Base-by-base conservation (phyloP, 352 stramenopile species). In the Sclerospora graminicola region DNA sequence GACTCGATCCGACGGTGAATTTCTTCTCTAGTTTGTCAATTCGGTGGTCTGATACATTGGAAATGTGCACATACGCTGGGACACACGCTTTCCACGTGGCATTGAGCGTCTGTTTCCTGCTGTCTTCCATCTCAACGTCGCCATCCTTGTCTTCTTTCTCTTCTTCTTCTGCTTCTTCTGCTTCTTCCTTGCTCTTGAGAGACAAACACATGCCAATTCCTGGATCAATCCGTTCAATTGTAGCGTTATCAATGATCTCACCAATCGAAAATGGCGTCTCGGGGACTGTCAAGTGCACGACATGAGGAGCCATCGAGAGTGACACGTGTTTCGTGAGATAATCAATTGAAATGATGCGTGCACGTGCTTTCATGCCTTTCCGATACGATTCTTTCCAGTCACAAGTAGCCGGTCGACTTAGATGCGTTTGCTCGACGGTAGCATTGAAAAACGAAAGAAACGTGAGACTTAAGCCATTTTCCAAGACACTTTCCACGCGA, bases 1-100 rank as follows among this genome's bases (percentile, higher is more conserved):
- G 35, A 37, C 45, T 61, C 9, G 76, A 48, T 8, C 70, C 80
- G 5, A 92, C 61, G 2, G 51, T 58, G 34, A 85, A 93, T 31
- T 84, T 81, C 58, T 94, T 94, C 48, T 94, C 82, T 9, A 95
- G 69, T 48, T 94, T 93, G 31, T 94, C 82, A 7, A 94, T 35
- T 45, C 79, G 82, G 18, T 66, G 65, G 59, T 95, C 84, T 8
- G 69, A 65, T 9, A 65, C 69, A 47, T 91, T 90, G 30, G 84
- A 95, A 30, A 95, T 94, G 63, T 95, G 84, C 41, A 92, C 80
- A 54, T 90, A 95, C 39, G 63, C 84, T 4, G 82, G 76, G 24
- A 66, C 59, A 48, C 90, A 91, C 5, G 70, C 63, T 61, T 88
- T 84, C 79, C 79, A 91, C 40, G 70, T 84, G 37, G 52, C 63